Evolutionary conservation across 2,329 filamentous ascomycete species (phyloP).

Genomic region (Lojkania enalia): DNA sequence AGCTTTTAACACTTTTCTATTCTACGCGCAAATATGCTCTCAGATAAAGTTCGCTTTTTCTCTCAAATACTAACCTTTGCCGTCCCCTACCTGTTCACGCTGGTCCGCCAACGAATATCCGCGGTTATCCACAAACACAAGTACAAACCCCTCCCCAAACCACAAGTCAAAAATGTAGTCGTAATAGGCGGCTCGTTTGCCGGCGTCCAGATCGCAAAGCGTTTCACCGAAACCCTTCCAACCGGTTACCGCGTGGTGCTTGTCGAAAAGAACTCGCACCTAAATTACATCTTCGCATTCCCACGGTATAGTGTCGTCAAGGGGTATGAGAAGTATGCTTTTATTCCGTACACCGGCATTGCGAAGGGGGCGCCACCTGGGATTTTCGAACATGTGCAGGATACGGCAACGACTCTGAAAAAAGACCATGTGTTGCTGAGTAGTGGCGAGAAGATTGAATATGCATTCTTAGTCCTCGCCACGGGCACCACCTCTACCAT

Average conservation of each 20-base stretch:
- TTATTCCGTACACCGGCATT: constrained; percentile 59
- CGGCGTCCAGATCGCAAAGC: constrained; percentile 55
- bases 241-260: constrained; percentile 58
- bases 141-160: constrained; percentile 12
- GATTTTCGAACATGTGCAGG: constrained; percentile 48
- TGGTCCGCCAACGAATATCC: constrained; percentile 10
- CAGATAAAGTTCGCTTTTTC: constrained; percentile 7
- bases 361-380: constrained; percentile 43
- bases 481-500: constrained; percentile 56
- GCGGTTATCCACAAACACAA: constrained; percentile 11
- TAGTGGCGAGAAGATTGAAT: constrained; percentile 53
- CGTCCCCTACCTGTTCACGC: constrained; percentile 6
- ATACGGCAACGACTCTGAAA: constrained; percentile 47
- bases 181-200: constrained; percentile 63
- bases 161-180: constrained; percentile 52
- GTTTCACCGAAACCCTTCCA: constrained; percentile 55
- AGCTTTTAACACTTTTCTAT: too few species aligned
- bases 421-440: constrained; percentile 47
- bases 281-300: constrained; percentile 64
- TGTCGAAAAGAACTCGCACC: constrained; percentile 63
- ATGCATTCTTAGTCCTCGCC: constrained; percentile 61
- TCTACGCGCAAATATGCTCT: constrained; percentile 4
- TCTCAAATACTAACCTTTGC: constrained; percentile 33
- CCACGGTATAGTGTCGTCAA: constrained; percentile 61
- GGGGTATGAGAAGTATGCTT: constrained; percentile 62